A percentile compares a stretch with the other conserved stretches of the same genome.
phyloP scores from a whole-genome alignment of 257 asterid species.

The Gynochthodes officinalis region DNA sequence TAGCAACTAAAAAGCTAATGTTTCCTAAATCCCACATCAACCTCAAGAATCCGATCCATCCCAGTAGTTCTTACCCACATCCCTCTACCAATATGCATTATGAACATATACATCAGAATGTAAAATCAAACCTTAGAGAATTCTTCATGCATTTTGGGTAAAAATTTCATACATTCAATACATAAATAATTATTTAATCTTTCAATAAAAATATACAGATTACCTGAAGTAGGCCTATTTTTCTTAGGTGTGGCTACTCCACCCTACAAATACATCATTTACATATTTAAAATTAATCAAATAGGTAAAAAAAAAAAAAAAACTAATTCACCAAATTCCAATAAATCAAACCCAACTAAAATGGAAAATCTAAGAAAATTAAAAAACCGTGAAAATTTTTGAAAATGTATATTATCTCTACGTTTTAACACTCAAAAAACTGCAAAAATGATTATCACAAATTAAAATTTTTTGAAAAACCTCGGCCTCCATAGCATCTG shows the following conservation, averaged over 20 bases:
- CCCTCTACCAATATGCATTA: background rate
- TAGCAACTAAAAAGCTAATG: background rate
- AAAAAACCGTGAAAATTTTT: background rate
- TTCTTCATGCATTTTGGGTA: background rate
- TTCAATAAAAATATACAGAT: background rate
- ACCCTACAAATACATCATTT: slow-evolving; percentile 29
- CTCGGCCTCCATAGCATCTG: slow-evolving; percentile 49
- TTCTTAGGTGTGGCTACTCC: slow-evolving; percentile 70
- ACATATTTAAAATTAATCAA: background rate
- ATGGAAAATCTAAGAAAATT: background rate
- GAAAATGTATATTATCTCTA: background rate
- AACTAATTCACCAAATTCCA: background rate
- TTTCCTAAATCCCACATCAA: background rate
- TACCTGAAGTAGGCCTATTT: slow-evolving; percentile 62
- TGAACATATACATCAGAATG: background rate
- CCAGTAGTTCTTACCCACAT: background rate
- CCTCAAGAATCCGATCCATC: background rate
- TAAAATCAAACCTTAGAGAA: background rate
- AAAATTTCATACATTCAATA: background rate
- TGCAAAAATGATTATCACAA: background rate
- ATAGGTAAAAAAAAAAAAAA: background rate
- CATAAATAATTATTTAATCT: background rate
- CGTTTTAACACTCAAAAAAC: background rate
- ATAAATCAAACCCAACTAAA: background rate
- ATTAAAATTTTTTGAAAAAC: slow-evolving; percentile 26